phyloP scores from a whole-genome alignment of 1,284 basidiomycete genomes.

The Agroathelia rolfsii region DNA sequence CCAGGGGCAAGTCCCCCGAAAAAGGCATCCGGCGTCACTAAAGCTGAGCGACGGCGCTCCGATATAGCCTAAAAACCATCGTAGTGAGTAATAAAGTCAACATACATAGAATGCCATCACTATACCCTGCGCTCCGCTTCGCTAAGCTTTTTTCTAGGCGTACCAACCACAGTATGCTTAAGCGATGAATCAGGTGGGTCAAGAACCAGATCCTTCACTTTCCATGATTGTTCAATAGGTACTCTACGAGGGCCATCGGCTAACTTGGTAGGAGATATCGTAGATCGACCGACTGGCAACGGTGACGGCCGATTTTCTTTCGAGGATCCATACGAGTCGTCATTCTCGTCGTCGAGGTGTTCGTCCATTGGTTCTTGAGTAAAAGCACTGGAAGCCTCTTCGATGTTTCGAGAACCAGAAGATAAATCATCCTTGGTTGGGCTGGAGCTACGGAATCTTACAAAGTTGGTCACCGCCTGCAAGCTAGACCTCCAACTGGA shows the following conservation, averaged over 20 bases:
- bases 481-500: too few relatives aligned
- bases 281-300: constrained; percentile 12
- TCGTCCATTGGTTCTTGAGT: constrained; percentile 8
- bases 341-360: constrained; percentile 5
- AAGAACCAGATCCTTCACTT: constrained; percentile 42
- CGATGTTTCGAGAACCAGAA: too few relatives aligned
- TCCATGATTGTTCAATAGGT: constrained; percentile 40
- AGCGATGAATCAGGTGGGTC: constrained; percentile 1
- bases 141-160: constrained; percentile 22
- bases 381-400: too few relatives aligned
- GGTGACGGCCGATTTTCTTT: too few relatives aligned
- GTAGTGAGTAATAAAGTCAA: background rate
- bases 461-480: too few relatives aligned
- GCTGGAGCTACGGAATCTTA: too few relatives aligned
- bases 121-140: constrained; percentile 43
- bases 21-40: constrained; percentile 39
- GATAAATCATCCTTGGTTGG: too few relatives aligned
- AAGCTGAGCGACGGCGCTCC: constrained; percentile 46
- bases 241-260: constrained; percentile 35
- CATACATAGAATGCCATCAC: constrained; percentile 1
- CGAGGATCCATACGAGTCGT: too few relatives aligned
- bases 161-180: constrained; percentile 9
- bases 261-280: constrained; percentile 9
- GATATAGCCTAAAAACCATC: constrained; percentile 43
- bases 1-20: constrained; percentile 44